Base-by-base conservation (phyloP, 2,329 filamentous ascomycete species). In the Penicillium sp. region DNA sequence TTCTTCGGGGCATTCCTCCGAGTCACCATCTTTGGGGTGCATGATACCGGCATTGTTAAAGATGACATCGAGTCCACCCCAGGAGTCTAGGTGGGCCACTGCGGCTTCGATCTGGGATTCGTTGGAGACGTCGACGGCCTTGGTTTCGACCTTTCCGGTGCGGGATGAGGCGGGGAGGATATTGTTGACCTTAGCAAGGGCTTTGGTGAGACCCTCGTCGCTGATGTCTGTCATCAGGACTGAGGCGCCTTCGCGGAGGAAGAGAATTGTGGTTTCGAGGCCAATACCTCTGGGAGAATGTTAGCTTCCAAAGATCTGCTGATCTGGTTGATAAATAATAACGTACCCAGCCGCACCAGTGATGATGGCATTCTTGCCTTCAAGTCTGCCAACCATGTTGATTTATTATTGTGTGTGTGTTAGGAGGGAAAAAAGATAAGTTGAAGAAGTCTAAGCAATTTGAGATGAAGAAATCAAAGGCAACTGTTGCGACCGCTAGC, bases 31-130 rank as follows among this genome's bases (percentile, higher is more conserved):
- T 56, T 88, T 81, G 47, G 85, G 86, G 78, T 96, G 92, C 92
- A 96, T 96, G 75, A 96, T 96, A 51, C 92, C 92, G 18, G 92
- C 92, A 74, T 96, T 96, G 85, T 96, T 96, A 86, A 96, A 96
- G 66, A 96, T 90, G 68, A 96, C 81, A 72, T 96, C 92, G 3
- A 94, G 76, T 32, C 92, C 92, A 68, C 92, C 92, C 89, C 90
- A 94, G 47, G 83, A 69, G 74, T 96, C 92, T 47, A 92, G 77
- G n/a, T 83, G 76, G 60, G 89, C 87, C 46, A 96, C 81, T 69
- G 88, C 84, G 51, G 86, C 84, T 67, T 91, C 77, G 31, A 96
- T 85, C 50, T 93, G 84, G 56, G 82, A 74, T 73, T 96, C 92
- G 67, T 91, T 91, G 71, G 90, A 91, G 49, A 96, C 92, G 70